These are phyloP conservation scores for Pseudotsuga menziesii DNA, from an alignment of 75 land plant genomes.

Conservation along the genomic window DNA sequence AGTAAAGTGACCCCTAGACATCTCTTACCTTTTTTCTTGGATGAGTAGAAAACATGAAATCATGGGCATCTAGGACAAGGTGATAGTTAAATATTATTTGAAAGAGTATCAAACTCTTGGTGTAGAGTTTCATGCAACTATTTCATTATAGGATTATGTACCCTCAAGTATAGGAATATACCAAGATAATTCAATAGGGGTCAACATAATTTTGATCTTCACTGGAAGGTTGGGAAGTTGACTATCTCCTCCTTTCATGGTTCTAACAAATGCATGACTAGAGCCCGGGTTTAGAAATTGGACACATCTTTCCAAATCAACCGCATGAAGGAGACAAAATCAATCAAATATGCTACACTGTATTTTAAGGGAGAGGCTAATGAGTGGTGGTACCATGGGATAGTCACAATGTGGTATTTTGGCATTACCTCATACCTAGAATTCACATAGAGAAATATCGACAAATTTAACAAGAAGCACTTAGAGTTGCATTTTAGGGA, in stretches of 20 bases:
- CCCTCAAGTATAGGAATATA: no score
- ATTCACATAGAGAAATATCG: background rate
- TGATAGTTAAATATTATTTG: no score
- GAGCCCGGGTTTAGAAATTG: background rate
- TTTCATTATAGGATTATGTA: no score
- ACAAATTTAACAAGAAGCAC: background rate
- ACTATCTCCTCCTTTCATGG: background rate
- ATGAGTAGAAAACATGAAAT: no score
- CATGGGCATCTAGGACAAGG: no score
- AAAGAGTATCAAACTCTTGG: no score
- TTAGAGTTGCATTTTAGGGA: background rate
- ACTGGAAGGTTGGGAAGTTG: background rate
- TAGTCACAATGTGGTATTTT: background rate
- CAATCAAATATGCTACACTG: background rate
- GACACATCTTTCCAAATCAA: background rate
- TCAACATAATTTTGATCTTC: background rate
- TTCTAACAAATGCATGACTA: background rate
- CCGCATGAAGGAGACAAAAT: background rate
- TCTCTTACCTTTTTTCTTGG: no score
- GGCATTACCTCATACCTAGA: background rate
- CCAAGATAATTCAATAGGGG: background rate
- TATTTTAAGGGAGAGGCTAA: background rate
- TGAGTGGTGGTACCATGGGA: background rate
- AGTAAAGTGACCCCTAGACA: no score
- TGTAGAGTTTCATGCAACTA: no score